A percentile compares a stretch with the other conserved stretches of the same genome.
Conservation (phyloP, 495 filamentous ascomycete species). For the Tricharina praecox region DNA sequence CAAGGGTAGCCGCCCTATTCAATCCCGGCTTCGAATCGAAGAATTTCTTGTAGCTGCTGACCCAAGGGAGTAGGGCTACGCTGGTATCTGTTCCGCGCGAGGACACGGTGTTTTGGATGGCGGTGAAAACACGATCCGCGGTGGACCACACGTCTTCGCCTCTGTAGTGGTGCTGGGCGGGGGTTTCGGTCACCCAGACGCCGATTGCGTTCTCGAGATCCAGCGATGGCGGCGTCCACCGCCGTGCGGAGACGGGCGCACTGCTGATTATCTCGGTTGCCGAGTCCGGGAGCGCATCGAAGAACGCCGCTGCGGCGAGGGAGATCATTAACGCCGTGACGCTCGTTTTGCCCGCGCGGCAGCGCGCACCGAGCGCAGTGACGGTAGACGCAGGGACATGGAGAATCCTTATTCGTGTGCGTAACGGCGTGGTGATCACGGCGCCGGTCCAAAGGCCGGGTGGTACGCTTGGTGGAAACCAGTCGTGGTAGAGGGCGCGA, state of each 20-base stretch:
- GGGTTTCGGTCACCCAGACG: conserved; percentile 23
- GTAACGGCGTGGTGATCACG: not conserved
- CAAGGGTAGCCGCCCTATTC: conserved; percentile 27
- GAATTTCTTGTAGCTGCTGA: conserved; percentile 27
- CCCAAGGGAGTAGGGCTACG: conserved; percentile 29
- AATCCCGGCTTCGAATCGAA: conserved; percentile 28
- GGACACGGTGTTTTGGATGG: conserved; percentile 23
- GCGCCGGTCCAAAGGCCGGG: not conserved
- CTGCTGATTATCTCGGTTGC: not conserved
- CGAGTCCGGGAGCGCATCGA: conserved; percentile 14
- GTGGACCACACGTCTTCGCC: conserved; percentile 27
- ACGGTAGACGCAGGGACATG: not conserved
- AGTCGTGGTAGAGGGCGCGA: not conserved
- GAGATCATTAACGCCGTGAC: not conserved
- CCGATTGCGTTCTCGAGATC: conserved; percentile 30
- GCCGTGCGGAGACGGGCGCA: conserved; percentile 14
- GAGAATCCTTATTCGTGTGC: not conserved
- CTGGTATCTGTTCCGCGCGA: conserved; percentile 28
- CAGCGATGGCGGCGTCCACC: conserved; percentile 25
- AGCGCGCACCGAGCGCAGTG: not conserved
- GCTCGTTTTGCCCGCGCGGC: not conserved
- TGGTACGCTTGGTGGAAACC: not conserved
- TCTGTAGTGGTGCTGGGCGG: conserved; percentile 12
- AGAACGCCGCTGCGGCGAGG: not conserved
- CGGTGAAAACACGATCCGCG: conserved; percentile 26